Evolutionary conservation across 179 eudicot species (phyloP).

Genomic region (Beta corolliflora): DNA sequence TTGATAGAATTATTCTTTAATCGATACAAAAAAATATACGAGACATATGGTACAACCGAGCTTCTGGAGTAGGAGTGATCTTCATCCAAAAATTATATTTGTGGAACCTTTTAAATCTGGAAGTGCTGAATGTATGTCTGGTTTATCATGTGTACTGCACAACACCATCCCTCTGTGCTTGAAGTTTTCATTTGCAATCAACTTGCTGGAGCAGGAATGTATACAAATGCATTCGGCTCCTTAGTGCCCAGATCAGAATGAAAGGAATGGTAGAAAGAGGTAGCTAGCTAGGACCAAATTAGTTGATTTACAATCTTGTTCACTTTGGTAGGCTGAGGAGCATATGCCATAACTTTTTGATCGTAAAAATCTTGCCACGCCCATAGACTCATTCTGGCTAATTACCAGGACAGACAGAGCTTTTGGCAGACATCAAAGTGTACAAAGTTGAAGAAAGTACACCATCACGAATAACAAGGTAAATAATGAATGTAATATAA

Average conservation of each 20-base stretch:
- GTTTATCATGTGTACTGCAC: conserved; percentile 8
- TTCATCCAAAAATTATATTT: not conserved
- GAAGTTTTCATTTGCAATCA: not conserved
- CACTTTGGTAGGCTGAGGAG: not conserved
- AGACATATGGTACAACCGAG: conserved; percentile 12
- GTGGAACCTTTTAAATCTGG: not conserved
- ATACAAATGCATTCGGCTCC: not conserved
- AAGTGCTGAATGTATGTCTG: conserved; percentile 3
- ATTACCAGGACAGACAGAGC: conserved; percentile 9
- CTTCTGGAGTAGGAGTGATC: not conserved
- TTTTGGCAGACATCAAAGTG: conserved; percentile 30
- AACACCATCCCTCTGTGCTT: conserved; percentile 10
- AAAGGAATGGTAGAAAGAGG: not conserved
- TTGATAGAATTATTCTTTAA: not conserved
- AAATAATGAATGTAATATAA: conserved; percentile 61
- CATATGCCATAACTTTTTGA: not conserved
- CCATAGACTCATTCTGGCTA: conserved; percentile 10
- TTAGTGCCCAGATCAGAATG: not conserved
- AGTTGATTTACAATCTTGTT: not conserved
- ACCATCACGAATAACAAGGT: conserved; percentile 55
- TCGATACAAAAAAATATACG: not conserved
- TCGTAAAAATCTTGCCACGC: not conserved
- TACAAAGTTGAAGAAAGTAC: conserved; percentile 45
- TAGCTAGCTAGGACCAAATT: not conserved
- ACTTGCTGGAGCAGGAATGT: not conserved